These are phyloP conservation scores for Ceratorhiza oryzae-sativae DNA, from an alignment of 1,284 basidiomycete genomes.

Conservation along the genomic window DNA sequence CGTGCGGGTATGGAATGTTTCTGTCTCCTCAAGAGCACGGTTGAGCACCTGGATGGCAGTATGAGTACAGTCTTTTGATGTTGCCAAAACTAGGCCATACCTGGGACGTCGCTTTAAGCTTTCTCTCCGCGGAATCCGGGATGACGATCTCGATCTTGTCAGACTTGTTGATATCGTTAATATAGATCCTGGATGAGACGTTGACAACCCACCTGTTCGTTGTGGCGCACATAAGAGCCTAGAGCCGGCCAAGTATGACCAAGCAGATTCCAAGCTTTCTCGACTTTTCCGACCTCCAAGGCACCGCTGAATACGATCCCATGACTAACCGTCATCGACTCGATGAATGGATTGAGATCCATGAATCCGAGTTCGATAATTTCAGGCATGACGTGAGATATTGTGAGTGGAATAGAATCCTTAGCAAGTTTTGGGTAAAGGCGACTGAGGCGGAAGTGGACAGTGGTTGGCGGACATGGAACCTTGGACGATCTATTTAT, in stretches of 20 bases:
- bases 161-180: neutral
- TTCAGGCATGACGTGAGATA: neutral
- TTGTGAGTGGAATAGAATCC: no score
- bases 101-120: conserved; percentile 5
- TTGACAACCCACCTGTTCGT: neutral
- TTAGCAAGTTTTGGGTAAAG: no score
- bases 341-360: conserved; percentile 17
- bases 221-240: neutral
- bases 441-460: neutral
- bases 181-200: neutral
- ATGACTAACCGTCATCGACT: neutral
- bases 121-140: neutral
- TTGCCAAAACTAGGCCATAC: neutral
- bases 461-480: neutral
- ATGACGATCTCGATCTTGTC: conserved; percentile 8
- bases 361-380: neutral
- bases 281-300: neutral
- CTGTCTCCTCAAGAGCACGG: neutral
- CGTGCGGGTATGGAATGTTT: neutral
- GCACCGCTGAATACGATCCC: conserved; percentile 10
- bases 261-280: neutral
- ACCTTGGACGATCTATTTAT: neutral
- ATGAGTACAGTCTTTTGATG: no score
- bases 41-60: neutral
- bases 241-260: conserved; percentile 6